These are phyloP conservation scores for Agaricus sinodeliciosus DNA, from an alignment of 768 basidiomycete genomes.

Conservation along the genomic window DNA sequence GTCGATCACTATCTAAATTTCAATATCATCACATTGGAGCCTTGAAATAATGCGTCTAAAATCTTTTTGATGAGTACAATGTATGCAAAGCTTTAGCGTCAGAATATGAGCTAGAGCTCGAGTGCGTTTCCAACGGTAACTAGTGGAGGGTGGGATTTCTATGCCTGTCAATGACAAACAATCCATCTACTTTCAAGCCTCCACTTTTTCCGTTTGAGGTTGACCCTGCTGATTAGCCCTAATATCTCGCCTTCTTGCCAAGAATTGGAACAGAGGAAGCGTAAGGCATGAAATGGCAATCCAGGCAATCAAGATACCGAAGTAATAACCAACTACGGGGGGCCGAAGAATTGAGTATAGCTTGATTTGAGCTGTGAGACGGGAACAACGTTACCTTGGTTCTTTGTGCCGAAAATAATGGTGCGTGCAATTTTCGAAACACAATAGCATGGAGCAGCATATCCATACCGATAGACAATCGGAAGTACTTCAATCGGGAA, in stretches of 20 bases:
- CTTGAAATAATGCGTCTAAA: no score
- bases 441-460: slow-evolving; percentile 59
- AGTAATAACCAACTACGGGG: slow-evolving; percentile 50
- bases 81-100: no score
- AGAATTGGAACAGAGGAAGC: slow-evolving; percentile 44
- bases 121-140: no score
- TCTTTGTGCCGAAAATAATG: slow-evolving; percentile 53
- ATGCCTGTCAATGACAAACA: no score
- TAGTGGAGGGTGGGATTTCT: no score
- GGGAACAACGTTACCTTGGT: slow-evolving; percentile 33
- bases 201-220: neutral
- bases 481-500: slow-evolving; percentile 51
- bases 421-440: slow-evolving; percentile 44
- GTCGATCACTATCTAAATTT: no score
- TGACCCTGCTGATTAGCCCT: neutral
- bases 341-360: neutral
- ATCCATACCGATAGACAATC: slow-evolving; percentile 50
- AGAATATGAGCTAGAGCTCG: no score
- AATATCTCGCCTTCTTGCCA: slow-evolving; percentile 19
- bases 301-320: slow-evolving; percentile 56
- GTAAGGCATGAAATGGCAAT: slow-evolving; percentile 46
- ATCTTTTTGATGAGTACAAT: no score
- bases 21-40: no score
- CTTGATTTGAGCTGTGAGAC: neutral
- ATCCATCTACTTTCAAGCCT: no score